Conservation (phyloP, 176 grass and related monocot genomes). For the Paspalum vaginatum region DNA sequence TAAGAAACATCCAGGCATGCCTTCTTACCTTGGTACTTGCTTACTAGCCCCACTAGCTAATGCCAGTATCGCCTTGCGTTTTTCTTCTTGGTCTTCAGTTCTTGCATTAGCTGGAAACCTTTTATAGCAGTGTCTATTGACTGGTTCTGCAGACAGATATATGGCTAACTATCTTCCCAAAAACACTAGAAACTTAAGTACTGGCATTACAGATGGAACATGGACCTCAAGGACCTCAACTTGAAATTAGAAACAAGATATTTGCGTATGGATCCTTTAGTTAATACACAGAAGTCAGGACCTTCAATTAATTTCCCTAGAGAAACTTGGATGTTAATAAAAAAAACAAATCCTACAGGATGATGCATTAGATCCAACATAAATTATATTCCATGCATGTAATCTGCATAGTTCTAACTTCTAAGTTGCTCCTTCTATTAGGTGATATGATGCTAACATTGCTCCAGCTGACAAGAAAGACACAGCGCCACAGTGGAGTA, state of each 20-base stretch:
- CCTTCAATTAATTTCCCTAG: conserved; percentile 9
- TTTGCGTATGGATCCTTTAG: conserved; percentile 13
- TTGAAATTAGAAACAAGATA: conserved; percentile 15
- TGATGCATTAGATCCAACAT: conserved; percentile 31
- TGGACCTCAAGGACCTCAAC: conserved; percentile 27
- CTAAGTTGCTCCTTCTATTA: neutral
- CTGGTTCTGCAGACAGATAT: conserved; percentile 58
- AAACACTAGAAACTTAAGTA: conserved; percentile 22
- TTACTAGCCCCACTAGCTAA: conserved; percentile 70
- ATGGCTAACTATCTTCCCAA: conserved; percentile 34
- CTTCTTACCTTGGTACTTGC: conserved; percentile 63
- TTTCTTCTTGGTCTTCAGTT: conserved; percentile 98
- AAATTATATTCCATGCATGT: conserved; percentile 17
- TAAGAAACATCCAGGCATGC: conserved; percentile 30
- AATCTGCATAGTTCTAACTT: conserved; percentile 12
- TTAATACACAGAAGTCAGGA: neutral
- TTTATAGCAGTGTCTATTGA: conserved; percentile 66
- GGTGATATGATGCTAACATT: conserved; percentile 24
- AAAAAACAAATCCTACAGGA: conserved; percentile 23
- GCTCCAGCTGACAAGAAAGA: neutral
- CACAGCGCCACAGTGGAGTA: neutral
- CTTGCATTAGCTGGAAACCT: conserved; percentile 86
- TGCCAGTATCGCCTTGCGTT: conserved; percentile 76
- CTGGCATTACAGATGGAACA: conserved; percentile 25
- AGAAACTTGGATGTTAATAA: conserved; percentile 15